A percentile compares a stretch with the other conserved stretches of the same genome.
Evolutionary conservation across 108 stramenopile species (phyloP).

Genomic region (Schizochytrium sp.): DNA sequence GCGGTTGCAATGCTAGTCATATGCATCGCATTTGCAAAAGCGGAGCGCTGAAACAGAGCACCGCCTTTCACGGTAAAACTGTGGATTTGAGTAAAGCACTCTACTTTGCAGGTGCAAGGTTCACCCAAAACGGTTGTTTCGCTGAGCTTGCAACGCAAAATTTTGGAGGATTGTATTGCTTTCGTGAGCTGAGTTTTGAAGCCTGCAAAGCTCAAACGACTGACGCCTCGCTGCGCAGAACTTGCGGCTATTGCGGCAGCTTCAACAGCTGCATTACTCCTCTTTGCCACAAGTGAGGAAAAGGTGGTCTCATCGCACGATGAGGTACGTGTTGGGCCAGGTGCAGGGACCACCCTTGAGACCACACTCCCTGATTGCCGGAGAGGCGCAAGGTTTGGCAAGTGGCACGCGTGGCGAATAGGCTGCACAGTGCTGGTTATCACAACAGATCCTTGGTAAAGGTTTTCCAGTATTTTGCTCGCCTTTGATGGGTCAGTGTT

Average conservation of each 20-base stretch:
- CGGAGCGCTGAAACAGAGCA: not conserved
- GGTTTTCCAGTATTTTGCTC: not conserved
- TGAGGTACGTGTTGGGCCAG: not conserved
- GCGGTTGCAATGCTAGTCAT: not conserved
- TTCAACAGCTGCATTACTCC: constrained; percentile 2
- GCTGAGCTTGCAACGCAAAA: not conserved
- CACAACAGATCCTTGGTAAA: constrained; percentile 43
- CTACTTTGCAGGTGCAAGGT: not conserved
- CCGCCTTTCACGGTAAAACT: constrained; percentile 56
- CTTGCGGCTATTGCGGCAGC: not conserved
- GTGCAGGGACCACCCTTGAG: not conserved
- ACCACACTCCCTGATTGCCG: not conserved
- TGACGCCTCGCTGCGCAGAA: not conserved
- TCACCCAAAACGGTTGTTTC: not conserved
- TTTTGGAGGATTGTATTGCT: not conserved
- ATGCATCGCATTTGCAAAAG: constrained; percentile 49
- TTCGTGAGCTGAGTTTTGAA: not conserved
- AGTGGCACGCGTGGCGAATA: constrained; percentile 21
- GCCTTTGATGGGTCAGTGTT: not conserved
- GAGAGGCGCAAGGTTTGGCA: not conserved
- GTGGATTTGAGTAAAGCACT: not conserved
- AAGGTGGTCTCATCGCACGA: not conserved
- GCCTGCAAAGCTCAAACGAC: not conserved
- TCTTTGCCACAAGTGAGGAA: not conserved
- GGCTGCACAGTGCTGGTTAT: constrained; percentile 30